Evolutionary conservation across 345 rosid species (phyloP), one percentile per base, ranked within the genome.

Genomic region (Populus ilicifolia): DNA sequence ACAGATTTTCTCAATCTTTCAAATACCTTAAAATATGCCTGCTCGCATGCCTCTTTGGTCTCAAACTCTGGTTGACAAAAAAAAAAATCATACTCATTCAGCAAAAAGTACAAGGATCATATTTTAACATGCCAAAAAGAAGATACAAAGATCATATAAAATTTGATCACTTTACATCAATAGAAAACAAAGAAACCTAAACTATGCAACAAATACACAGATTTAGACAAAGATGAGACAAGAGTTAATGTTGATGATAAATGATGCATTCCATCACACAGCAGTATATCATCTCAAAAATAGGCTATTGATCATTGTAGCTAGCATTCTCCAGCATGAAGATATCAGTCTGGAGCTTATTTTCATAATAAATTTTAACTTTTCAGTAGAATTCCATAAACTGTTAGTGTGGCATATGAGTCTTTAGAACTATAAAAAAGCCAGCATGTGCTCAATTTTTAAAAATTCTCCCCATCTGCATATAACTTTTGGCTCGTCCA

Each of bases 1-100:
- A 3, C 33, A 9, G 70, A 21, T 14, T 30, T 36, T 64, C 6
- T 68, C n/a, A 48, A 12, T 21, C 54, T 38, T 68, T 35, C 70
- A 67, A 67, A 39, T 84, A 91, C 99, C 99, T 96, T 93, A 72
- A 84, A 89, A 75, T 92, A 93, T 5, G 98, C 99, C 80, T 86
- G 94, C 80, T 92, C 94, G 54, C 98, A 96, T 41, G 99, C 84
- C 75, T 88, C 97, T 36, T 77, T 81, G 66, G 83, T 80, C 84
- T 93, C 98, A 41, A 93, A 93, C 86, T 96, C 99, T 95, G 89
- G 50, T 76, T 54, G 71, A 68, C 54, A 75, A 64, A 54, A 77
- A 14, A 67, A 5, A 8, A 38, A 6, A 21, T 39, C 30, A 65
- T 63, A 54, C 52, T 76, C 30, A 20, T 48, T 29, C 12, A 23